Evolutionary conservation across 345 rosid species (phyloP), one percentile per base, ranked within the genome.

Genomic region (Aquilaria sinensis): DNA sequence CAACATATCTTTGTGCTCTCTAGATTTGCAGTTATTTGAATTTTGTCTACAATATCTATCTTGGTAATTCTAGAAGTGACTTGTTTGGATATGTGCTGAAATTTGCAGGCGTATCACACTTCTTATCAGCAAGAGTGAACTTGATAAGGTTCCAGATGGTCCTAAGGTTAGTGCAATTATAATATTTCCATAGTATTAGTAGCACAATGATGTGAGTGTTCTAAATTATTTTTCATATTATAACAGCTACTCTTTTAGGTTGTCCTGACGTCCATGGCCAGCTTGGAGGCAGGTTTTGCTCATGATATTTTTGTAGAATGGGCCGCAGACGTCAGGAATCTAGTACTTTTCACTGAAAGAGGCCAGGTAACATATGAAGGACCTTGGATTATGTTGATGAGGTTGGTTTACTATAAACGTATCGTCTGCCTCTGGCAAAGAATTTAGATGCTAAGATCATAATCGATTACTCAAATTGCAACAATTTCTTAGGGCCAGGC

Each of bases 251-350:
- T 65, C 64, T 32, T 70, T 67, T 71, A 94, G 99, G 88, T 94
- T 71, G 95, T 90, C 61, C 81, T 94, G 69, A 90, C 95, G 61
- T 94, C 99, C 74, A 88, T 94, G 97, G 99, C 84, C 63, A 94
- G 99, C 68, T 84, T 94, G 67, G 97, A 94, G 77, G 95, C 96
- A 50, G 99, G 99, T 52, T 90, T 90, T 71, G 81, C 99, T 73
- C 99, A 88, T 65, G 97, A 90, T 70, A 90, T 94, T 73, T 90
- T 94, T 60, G 96, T 85, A 63, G 96, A 94, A 58, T 94, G 96
- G 99, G 97, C 97, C 13, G 75, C 83, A 67, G 99, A 90, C 76
- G 75, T 71, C 16, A 90, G 75, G 79, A 94, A 90, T 77, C 85
- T 88, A 23, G 87, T 90, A 53, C 91, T 94, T 54, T 94, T 94